Base-by-base conservation (phyloP, 225 moss, liverwort and hornwort species). In the Lunularia cruciata region DNA sequence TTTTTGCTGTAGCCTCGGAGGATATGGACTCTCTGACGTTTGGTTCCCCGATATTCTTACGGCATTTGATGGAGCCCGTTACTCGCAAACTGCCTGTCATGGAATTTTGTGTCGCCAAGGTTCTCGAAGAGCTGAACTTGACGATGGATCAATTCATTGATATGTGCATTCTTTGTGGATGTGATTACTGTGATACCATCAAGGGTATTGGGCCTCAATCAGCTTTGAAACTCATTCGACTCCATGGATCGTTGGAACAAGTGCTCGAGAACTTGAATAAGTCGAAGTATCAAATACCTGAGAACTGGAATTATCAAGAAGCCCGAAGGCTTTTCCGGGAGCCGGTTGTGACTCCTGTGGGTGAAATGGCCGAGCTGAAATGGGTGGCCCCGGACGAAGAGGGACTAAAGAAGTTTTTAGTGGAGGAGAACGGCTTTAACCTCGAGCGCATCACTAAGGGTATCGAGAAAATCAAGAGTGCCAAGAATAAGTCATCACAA, bases 21-120 rank as follows among this genome's bases (percentile, higher is more conserved):
- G 98, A 98, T 63, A 93, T 98, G 98, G 98, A 98, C 79, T 89
- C 98, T 4, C 78, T 98, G 64, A 98, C 98, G 27, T 98, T 98
- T 86, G 93, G 93, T 75, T 80, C 98, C 16, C 73, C 86, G 19
- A 77, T 63, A 69, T 98, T 98, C 78, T 70, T 98, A 57, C 86
- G 98, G 18, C 98, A 98, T 69, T 76, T 98, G 69, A 98, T 98
- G 98, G 98, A 98, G 73, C 98, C 98, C 47, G 76, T 85, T 54
- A 82, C 93, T 43, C 87, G 81, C 3, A 98, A 98, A 75, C 81
- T 98, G 66, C 88, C 98, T 64, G 88, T 98, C 8, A 98, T 98
- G 98, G 98, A 98, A 74, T 98, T 93, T 80, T 75, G 89, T 43
- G 47, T 92, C 73, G 75, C 74, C 25, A 96, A 96, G 92, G 87